A percentile compares a stretch with the other conserved stretches of the same genome.
Conservation (phyloP, 2,329 filamentous ascomycete species). For the Pyrenochaeta sp. region DNA sequence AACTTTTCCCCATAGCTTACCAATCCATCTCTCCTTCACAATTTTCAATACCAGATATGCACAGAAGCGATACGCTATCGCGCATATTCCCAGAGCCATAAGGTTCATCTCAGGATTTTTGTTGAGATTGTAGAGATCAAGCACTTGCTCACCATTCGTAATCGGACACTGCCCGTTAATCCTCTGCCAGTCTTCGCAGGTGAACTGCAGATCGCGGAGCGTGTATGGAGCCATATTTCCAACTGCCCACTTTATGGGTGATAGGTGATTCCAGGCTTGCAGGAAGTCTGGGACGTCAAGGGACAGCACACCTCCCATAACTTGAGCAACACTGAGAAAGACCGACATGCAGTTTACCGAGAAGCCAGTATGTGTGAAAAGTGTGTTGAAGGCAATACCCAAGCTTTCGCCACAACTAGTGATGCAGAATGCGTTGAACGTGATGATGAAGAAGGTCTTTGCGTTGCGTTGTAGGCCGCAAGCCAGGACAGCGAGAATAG, state of each 20-base stretch:
- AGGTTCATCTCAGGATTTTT: constrained; percentile 69
- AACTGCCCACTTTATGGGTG: constrained; percentile 74
- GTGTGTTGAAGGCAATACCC: constrained; percentile 81
- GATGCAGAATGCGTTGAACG: constrained; percentile 76
- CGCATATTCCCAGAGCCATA: constrained; percentile 68
- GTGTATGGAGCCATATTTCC: constrained; percentile 73
- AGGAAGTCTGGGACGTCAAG: constrained; percentile 13
- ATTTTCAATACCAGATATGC: constrained; percentile 67
- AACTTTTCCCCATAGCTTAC: constrained; percentile 38
- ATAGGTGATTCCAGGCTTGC: constrained; percentile 72
- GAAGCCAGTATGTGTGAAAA: constrained; percentile 78
- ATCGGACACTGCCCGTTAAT: constrained; percentile 71
- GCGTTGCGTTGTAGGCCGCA: constrained; percentile 70
- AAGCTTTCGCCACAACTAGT: constrained; percentile 78
- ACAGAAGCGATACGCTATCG: constrained; percentile 71
- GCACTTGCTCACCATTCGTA: constrained; percentile 70
- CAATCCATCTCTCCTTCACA: constrained; percentile 63
- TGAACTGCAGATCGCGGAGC: constrained; percentile 68
- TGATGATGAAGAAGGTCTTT: constrained; percentile 71
- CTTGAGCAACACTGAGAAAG: constrained; percentile 73
- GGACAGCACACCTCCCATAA: constrained; percentile 60
- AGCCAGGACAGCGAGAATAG: constrained; percentile 69
- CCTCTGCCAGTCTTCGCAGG: constrained; percentile 68
- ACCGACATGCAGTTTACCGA: constrained; percentile 77
- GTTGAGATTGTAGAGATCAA: constrained; percentile 73